Evolutionary conservation across 2,329 filamentous ascomycete species (phyloP), one percentile per base, ranked within the genome.

Genomic region (Neocucurbitaria cava): DNA sequence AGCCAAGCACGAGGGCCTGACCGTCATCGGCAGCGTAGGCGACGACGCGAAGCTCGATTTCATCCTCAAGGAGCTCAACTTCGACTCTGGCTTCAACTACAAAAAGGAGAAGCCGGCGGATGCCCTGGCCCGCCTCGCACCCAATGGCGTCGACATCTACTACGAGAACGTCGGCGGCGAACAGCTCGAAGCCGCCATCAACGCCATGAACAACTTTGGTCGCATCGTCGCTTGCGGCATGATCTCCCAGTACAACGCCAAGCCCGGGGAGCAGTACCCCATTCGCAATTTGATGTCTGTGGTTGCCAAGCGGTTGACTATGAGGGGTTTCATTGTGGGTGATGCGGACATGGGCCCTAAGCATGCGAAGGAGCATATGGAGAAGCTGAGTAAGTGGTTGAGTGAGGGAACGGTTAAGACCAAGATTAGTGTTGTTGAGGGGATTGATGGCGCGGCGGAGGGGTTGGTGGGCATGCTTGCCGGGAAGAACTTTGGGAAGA

Each of bases 401-500:
- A 81, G 83, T 31, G 90, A 95, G 4, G 91, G 89, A 11, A 86
- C 82, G 5, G 84, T 96, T 80, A 90, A 90, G 81, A 83, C 86
- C 45, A 87, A 88, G 77, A 80, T 89, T 57, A 79, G 83, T 65
- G 79, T 90, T 53, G 92, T 88, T 0, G 82, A 88, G 49, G 91
- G 91, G 18, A 92, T 96, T 55, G 92, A 96, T 57, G 87, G 90
- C 57, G 88, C 88, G 1, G 79, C 86, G 5, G 85, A 92, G 52
- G 92, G 89, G 0, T 82, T 96, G 56, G 76, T 94, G 11, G 89
- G 87, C 11, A 87, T 96, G 80, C 82, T 95, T 49, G 74, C 85
- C 68, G 92, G 92, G 43, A 84, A 89, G 76, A 96, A 96, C 80
- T 90, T 92, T 77, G 92, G 92, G 64, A 96, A 96, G 84, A 89